Base-by-base conservation (phyloP, 2,329 filamentous ascomycete species). In the Plenodomus biglobosus region DNA sequence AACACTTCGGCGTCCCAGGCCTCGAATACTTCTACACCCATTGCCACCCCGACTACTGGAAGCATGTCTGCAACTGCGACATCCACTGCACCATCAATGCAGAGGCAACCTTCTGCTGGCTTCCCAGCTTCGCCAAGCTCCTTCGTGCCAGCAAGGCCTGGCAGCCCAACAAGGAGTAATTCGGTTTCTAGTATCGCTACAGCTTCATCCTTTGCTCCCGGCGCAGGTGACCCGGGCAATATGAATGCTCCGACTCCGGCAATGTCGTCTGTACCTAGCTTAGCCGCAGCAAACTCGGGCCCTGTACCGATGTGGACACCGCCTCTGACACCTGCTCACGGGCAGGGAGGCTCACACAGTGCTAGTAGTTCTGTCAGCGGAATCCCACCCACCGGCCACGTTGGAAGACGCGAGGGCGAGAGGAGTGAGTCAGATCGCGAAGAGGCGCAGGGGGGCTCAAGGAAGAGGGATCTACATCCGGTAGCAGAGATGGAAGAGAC, bases 151-250 rank as follows among this genome's bases (percentile, higher is more conserved):
- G 69, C 73, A 18, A 83, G 87, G 19, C 88, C 90, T 3, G 82
- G 86, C 2, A 94, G 89, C 17, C 91, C 90, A 10, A 82, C 90
- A 1, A 80, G 91, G 52, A 92, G 90, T n/a, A 95, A 90, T 66
- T 95, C 90, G 4, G 82, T 87, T 0, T 92, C 89, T 0, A 95
- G 90, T 10, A 79, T 92, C 39, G 82, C 86, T 3, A 92, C 89
- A 0, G 84, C 85, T 54, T 76, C 76, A 3, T 78, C 77, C 1
- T 74, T 76, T 42, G 69, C 73, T 17, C 72, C 73, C 2, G 67
- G 62, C 7, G 44, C 59, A 36, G 59, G 62, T 32, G 65, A 71
- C 37, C 53, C 61, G 22, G 68, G 67, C 16, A 70, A 69, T 10
- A 78, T 90, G 22, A 92, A 85, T 65, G 92, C 92, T 44, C 89